Evolutionary conservation across 345 rosid genomes (phyloP).

Genomic region (Xanthoceras sorbifolium): DNA sequence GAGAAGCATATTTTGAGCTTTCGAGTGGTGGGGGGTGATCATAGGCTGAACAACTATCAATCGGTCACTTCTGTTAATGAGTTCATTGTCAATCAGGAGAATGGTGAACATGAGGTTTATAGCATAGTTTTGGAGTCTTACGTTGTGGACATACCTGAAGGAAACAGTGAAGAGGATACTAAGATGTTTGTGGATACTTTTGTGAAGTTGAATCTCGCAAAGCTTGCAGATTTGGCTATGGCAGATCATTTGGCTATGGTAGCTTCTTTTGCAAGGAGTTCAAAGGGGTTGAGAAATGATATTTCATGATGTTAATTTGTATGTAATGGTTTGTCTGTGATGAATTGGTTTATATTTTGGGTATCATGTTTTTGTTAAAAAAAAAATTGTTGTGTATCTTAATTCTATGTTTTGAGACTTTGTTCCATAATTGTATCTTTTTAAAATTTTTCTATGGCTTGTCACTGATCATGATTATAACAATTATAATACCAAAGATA

Average conservation of each 20-base stretch:
- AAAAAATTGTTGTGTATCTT: background rate
- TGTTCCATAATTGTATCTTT: too few species aligned
- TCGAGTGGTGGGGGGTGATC: conserved; percentile 41
- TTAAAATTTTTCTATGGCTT: too few species aligned
- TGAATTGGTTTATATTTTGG: too few species aligned
- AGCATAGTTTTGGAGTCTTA: conserved; percentile 18
- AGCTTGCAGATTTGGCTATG: conserved; percentile 12
- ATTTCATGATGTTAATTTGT: background rate
- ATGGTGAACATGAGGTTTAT: background rate
- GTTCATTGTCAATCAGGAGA: background rate
- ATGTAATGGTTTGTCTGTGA: background rate
- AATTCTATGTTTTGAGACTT: too few species aligned
- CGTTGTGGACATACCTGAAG: conserved; percentile 15
- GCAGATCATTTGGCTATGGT: conserved; percentile 7
- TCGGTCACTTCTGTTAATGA: conserved; percentile 31
- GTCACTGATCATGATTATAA: too few species aligned
- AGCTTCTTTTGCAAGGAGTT: background rate
- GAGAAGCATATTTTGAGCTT: conserved; percentile 40
- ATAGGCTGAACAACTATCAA: conserved; percentile 39
- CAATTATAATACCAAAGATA: too few species aligned
- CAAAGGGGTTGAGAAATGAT: background rate
- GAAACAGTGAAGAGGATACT: conserved; percentile 18
- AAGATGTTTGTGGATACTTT: conserved; percentile 14
- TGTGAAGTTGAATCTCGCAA: conserved; percentile 19
- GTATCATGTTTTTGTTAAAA: background rate